Evolutionary conservation across 768 basidiomycete species (phyloP).

Genomic region (Kondoa subrosea): DNA sequence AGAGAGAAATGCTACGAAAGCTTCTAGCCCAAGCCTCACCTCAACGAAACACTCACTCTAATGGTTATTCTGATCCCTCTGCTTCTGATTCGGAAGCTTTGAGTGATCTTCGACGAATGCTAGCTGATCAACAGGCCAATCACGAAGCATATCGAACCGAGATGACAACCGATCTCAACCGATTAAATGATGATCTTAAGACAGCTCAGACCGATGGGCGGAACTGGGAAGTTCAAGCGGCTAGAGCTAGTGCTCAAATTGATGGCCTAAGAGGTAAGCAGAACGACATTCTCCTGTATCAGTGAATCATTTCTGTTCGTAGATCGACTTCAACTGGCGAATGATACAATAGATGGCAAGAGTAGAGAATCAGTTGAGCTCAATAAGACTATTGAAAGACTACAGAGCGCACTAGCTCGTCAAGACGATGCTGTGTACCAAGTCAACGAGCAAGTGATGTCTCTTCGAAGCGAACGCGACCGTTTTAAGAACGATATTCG

Average conservation of each 20-base stretch:
- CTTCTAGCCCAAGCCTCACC: conserved; percentile 40
- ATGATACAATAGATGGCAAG: conserved; percentile 51
- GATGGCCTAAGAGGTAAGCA: conserved; percentile 57
- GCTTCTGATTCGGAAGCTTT: conserved; percentile 12
- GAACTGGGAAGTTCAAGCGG: conserved; percentile 48
- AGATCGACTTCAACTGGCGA: conserved; percentile 34
- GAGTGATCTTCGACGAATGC: conserved; percentile 43
- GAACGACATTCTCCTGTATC: neutral
- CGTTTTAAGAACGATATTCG: conserved; percentile 61
- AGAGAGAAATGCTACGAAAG: conserved; percentile 64
- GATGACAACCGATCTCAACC: conserved; percentile 58
- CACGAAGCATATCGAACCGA: conserved; percentile 66
- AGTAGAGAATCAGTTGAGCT: conserved; percentile 50
- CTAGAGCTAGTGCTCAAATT: conserved; percentile 66
- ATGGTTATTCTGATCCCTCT: conserved; percentile 22
- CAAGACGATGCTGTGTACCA: conserved; percentile 58
- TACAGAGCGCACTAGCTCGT: conserved; percentile 56
- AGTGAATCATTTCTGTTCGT: neutral
- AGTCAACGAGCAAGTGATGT: conserved; percentile 31
- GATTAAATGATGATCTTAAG: conserved; percentile 53
- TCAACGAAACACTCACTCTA: conserved; percentile 11
- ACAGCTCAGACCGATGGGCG: conserved; percentile 52
- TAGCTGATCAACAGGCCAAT: conserved; percentile 57
- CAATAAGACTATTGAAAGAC: conserved; percentile 50
- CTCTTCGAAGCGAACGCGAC: conserved; percentile 20